These are phyloP conservation scores for Colletotrichum sp. DNA, from an alignment of 2,329 filamentous ascomycete species.

Conservation along the genomic window DNA sequence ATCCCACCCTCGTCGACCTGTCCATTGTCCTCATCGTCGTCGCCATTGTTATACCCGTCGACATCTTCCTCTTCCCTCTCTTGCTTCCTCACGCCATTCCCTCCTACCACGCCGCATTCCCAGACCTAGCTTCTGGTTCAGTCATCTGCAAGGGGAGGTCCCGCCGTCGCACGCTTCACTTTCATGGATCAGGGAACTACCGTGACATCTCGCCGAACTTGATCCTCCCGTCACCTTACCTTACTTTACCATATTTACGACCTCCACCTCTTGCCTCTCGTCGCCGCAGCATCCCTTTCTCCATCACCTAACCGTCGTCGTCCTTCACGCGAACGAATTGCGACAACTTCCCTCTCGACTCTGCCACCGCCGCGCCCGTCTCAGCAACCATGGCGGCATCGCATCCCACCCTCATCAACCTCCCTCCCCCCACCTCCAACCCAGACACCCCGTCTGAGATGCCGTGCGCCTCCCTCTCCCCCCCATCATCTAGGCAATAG, in stretches of 20 bases:
- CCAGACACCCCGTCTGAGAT: conserved; percentile 88
- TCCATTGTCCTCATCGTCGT: neutral
- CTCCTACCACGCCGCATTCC: neutral
- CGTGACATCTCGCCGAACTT: neutral
- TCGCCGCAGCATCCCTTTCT: neutral
- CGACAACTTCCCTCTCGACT: neutral
- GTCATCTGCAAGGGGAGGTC: neutral
- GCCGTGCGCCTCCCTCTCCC: conserved; percentile 66
- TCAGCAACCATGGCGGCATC: conserved; percentile 39
- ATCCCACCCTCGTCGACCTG: neutral
- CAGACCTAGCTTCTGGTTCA: neutral
- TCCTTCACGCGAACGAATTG: neutral
- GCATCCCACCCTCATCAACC: conserved; percentile 77
- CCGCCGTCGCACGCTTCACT: conserved; percentile 1
- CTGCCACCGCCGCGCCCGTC: neutral
- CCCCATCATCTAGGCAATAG: neutral
- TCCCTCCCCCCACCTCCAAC: conserved; percentile 82
- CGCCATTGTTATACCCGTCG: neutral
- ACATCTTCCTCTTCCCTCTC: neutral
- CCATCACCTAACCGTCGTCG: neutral
- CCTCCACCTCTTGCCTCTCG: neutral
- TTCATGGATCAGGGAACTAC: conserved; percentile 6
- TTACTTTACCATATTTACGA: neutral
- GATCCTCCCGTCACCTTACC: neutral
- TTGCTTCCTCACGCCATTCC: neutral